Evolutionary conservation across 768 basidiomycete species (phyloP), one percentile per base, ranked within the genome.

Genomic region (Saitozyma sp.): DNA sequence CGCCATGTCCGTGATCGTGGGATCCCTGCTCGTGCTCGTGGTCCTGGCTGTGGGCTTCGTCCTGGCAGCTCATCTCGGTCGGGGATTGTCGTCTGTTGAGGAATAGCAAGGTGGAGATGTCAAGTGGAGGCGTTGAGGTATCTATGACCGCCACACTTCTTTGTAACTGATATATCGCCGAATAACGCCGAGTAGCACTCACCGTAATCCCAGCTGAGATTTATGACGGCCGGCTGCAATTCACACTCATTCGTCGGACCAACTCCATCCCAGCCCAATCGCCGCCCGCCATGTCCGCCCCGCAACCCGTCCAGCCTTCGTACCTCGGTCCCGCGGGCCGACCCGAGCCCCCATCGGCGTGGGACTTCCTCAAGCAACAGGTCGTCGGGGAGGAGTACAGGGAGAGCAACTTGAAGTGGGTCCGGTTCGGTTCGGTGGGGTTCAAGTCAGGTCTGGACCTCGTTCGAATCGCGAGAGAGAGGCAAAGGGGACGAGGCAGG

Each of bases 31-130:
- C 29, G 5, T 29, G 29, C 29, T 29, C 29, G 29, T 29, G 29
- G 29, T 67, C 58, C 50, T 68, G 52, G 13, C 61, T 14, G 58
- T 53, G 53, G 8, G 61, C 61, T 41, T 66, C 64, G 29, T 62
- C 37, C 11, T 54, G 42, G 56, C 64, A 66, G 56, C 46, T 52
- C 63, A 64, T 64, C 19, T 10, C 49, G 46, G 13, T n/a, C 14
- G 46, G 51, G 29, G 5, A 5, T 37, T 53, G 20, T 45, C 4
- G 52, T n/a, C 3, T 4, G 10, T 16, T 9, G 46, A 38, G 14
- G 37, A 49, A 19, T 8, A 6, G 16, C 9, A 17, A 54, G 48
- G 65, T 66, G 65, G 65, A 66, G 61, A 16, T 49, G 19, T 20
- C 40, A 17, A 50, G 65, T 66, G 65, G 65, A 66, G 65, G 63